Base-by-base conservation (phyloP, 2,329 filamentous ascomycete species). In the Diaporthe citriasiana region DNA sequence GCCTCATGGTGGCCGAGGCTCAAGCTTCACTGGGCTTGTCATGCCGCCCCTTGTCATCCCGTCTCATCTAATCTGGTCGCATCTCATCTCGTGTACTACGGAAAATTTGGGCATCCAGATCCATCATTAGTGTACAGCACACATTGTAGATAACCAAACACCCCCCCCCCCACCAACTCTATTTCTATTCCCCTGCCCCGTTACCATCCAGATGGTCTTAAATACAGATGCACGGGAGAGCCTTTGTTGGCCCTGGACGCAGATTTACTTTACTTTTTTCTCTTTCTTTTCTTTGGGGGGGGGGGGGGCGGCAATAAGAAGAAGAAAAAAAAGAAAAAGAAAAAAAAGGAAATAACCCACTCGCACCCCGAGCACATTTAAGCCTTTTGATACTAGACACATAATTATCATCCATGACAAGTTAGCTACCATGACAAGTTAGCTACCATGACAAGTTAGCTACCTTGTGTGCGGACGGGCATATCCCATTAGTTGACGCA, bases 61-160 rank as follows among this genome's bases (percentile, higher is more conserved):
- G 40, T 42, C 38, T 27, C 57, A 60, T 63, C 57, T 60, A n/a
- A 60, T 60, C 57, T 60, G 22, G 38, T 60, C 38, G 13, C 57
- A 60, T 60, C 57, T 60, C 38, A 60, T 60, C 57, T 60, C 57
- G 38, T 60, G 22, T 27, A 45, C 38, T 45, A 15, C 38, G 57
- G 38, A 45, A 45, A n/a, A 17, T 45, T 60, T 60, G 35, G 25
- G 19, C 30, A 56, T n/a, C 53, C 17, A 22, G 30, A 19, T 12
- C 53, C 53, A n/a, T 35, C 22, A 35, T n/a, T 56, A 33, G 30
- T 25, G 45, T 47, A 47, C 42, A 17, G 9, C 40, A 17, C 19
- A 47, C 42, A 22, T 22, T 22, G 42, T 47, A 45, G 13, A n/a
- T 42, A 5, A 15, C 15, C 10, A 19, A 5, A 47, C 15, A 47